Percentiles rank a stretch among this genome's conserved stretches.
These are phyloP conservation scores for Alectoria sarmentosa DNA, from an alignment of 495 filamentous ascomycete species.

Conservation along the genomic window DNA sequence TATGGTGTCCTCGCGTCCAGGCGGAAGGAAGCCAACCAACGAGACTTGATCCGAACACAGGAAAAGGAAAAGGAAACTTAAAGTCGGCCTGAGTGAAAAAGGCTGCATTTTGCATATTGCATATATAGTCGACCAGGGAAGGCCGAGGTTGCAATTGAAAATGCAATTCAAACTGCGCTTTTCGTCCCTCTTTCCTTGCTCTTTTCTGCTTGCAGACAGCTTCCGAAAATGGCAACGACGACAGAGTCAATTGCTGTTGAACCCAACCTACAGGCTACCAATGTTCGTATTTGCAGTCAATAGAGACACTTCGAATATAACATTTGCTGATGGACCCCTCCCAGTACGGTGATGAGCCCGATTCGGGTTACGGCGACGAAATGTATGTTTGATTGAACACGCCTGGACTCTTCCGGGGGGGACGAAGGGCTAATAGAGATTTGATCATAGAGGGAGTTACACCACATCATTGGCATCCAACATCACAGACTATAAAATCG, in stretches of 20 bases:
- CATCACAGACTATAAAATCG: constrained; percentile 47
- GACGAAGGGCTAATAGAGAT: not conserved
- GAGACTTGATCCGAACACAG: not conserved
- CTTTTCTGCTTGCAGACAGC: not conserved
- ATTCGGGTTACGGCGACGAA: constrained; percentile 24
- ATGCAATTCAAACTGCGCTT: no score
- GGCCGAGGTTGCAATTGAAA: not conserved
- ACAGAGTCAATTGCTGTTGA: constrained; percentile 14
- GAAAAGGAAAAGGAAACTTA: no score
- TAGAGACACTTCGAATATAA: not conserved
- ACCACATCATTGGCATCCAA: constrained; percentile 41
- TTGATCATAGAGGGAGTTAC: constrained; percentile 22
- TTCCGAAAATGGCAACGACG: constrained; percentile 11
- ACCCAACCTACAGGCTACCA: constrained; percentile 13
- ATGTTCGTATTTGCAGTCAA: constrained; percentile 4
- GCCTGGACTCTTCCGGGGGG: no score
- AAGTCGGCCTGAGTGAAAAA: not conserved
- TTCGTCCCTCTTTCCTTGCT: constrained; percentile 4
- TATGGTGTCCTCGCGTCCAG: not conserved
- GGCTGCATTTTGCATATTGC: no score
- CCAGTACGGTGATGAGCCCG: constrained; percentile 22
- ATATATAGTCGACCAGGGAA: not conserved
- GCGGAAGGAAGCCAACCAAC: not conserved
- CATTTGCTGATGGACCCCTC: not conserved
- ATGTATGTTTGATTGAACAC: constrained; percentile 14